Evolutionary conservation across 805 yeast species (phyloP).

Genomic region (Kodamaea jinghongensis): DNA sequence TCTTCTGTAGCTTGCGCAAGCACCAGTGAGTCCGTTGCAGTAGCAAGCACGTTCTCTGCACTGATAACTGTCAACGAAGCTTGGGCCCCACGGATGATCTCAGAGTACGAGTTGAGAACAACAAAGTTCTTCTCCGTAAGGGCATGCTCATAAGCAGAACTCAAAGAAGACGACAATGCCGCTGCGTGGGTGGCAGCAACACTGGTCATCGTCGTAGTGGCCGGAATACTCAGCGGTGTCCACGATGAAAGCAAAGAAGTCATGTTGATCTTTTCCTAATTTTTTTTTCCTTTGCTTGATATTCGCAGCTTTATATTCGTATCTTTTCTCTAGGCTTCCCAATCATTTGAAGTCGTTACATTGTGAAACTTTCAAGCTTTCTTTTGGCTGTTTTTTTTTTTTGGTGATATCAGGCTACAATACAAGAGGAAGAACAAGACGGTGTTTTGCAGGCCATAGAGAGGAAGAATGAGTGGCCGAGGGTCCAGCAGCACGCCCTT

Average conservation of each 20-base stretch:
- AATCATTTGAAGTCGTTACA: too few species aligned
- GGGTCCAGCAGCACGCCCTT: too few species aligned
- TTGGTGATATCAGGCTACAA: too few species aligned
- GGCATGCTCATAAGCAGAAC: slow-evolving; percentile 7
- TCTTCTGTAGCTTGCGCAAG: slow-evolving; percentile 32
- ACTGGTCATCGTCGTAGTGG: slow-evolving; percentile 27
- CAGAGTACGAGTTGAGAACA: slow-evolving; percentile 22
- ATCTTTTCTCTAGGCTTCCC: too few species aligned
- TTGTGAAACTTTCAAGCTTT: too few species aligned
- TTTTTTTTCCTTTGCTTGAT: neutral
- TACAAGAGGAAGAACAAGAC: too few species aligned
- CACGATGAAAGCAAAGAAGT: slow-evolving; percentile 14
- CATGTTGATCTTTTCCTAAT: neutral
- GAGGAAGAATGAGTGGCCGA: too few species aligned
- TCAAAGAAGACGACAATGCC: slow-evolving; percentile 14
- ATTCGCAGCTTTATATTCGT: too few species aligned
- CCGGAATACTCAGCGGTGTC: slow-evolving; percentile 26
- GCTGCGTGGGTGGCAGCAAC: slow-evolving; percentile 24
- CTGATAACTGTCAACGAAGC: slow-evolving; percentile 36
- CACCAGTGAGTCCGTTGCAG: slow-evolving; percentile 29
- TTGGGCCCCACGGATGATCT: slow-evolving; percentile 30
- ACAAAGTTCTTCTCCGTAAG: slow-evolving; percentile 20
- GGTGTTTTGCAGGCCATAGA: too few species aligned
- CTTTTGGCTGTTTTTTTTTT: too few species aligned
- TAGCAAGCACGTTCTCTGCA: slow-evolving; percentile 36